Evolutionary conservation across 2,329 filamentous ascomycete genomes (phyloP).

Genomic region (Claviceps digitariae): DNA sequence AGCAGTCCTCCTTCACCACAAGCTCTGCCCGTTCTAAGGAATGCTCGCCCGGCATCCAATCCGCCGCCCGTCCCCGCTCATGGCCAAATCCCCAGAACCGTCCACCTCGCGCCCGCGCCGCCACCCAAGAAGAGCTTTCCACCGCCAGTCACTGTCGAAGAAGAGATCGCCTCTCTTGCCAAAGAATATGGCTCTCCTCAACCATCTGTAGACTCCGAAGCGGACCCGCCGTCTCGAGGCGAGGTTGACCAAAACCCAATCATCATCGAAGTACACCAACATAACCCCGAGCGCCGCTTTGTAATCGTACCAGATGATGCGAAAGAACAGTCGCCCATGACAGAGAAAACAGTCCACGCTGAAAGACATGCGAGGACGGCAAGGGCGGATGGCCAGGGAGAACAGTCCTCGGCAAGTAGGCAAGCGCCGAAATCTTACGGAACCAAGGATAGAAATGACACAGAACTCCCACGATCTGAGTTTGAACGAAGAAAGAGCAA

Average conservation of each 20-base stretch:
- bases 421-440: not conserved
- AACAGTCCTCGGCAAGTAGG: not conserved
- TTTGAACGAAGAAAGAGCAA: constrained; percentile 19
- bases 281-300: constrained; percentile 52
- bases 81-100: constrained; percentile 5
- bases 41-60: constrained; percentile 8
- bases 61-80: constrained; percentile 7
- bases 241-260: constrained; percentile 55
- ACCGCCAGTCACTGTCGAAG: constrained; percentile 54
- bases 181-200: constrained; percentile 38
- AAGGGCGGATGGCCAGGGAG: not conserved
- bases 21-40: constrained; percentile 8
- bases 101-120: constrained; percentile 6
- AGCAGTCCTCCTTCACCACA: constrained; percentile 7
- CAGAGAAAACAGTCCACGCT: not conserved
- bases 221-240: constrained; percentile 48
- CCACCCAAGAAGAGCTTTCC: constrained; percentile 27
- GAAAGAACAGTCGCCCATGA: not conserved
- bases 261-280: constrained; percentile 46
- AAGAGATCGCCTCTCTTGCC: constrained; percentile 49
- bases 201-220: constrained; percentile 22
- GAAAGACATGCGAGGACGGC: not conserved
- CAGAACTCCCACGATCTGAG: constrained; percentile 8
- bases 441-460: not conserved
- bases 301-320: constrained; percentile 36